A percentile compares a stretch with the other conserved stretches of the same genome.
These are phyloP conservation scores for Gracilariopsis chorda DNA, from an alignment of 23 red algal species.

Conservation along the genomic window DNA sequence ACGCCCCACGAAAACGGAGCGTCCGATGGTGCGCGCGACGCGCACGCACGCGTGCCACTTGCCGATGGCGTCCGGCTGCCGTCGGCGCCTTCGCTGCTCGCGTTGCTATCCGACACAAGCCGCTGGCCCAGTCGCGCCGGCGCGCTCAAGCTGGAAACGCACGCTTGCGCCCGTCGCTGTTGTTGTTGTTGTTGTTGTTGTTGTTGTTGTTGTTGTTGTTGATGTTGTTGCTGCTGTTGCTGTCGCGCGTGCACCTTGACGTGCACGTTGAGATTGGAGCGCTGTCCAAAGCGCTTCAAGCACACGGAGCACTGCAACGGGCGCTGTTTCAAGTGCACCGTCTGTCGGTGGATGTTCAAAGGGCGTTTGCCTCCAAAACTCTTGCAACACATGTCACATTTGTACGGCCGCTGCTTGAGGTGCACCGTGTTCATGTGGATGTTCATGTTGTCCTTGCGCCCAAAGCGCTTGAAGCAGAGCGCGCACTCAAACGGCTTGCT, in stretches of 20 bases:
- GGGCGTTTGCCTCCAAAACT: constrained; percentile 62
- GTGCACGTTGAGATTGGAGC: constrained; percentile 64
- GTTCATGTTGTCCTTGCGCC: constrained; percentile 58
- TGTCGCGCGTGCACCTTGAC: constrained; percentile 5
- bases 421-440: constrained; percentile 64
- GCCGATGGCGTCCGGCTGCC: no score
- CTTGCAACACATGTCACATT: constrained; percentile 57
- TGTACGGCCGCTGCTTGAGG: constrained; percentile 35
- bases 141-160: no score
- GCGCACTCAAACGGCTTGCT: constrained; percentile 36
- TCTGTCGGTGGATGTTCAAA: constrained; percentile 55
- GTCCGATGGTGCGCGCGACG: no score
- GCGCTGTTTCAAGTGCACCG: constrained; percentile 57
- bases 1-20: no score
- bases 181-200: no score
- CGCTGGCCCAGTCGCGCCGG: no score
- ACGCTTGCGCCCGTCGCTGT: no score
- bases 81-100: no score
- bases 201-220: background rate
- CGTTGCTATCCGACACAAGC: no score
- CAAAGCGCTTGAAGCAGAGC: constrained; percentile 40
- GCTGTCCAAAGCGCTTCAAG: constrained; percentile 44
- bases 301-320: constrained; percentile 49
- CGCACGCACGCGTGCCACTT: no score
- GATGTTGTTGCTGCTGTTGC: background rate